Conservation (phyloP, 176 grass and related monocot genomes). For the bread wheat (Triticum aestivum) region IWGSC_CS_RefSeq_v2.1 NC_057808.1:360839973-360840472, state of each 20-base stretch:
- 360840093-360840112: background rate
- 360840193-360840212: background rate
- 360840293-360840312: background rate
- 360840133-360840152: background rate
- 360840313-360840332: background rate
- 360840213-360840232: constrained; percentile 18
- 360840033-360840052: background rate
- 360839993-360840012: background rate
- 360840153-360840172: constrained; percentile 43
- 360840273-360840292: background rate
- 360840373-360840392: background rate
- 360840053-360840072: constrained; percentile 8
- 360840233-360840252: constrained; percentile 18
- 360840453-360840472: background rate
- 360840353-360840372: background rate
- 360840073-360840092: constrained; percentile 18
- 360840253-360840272: background rate
- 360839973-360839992: constrained; percentile 20
- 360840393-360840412: background rate
- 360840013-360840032: background rate
- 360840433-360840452: background rate
- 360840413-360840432: background rate
- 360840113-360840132: background rate
- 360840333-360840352: background rate
- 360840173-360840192: constrained; percentile 15